Evolutionary conservation across 176 grass and related monocot genomes (phyloP).

Genomic region (Avena insularis): DNA sequence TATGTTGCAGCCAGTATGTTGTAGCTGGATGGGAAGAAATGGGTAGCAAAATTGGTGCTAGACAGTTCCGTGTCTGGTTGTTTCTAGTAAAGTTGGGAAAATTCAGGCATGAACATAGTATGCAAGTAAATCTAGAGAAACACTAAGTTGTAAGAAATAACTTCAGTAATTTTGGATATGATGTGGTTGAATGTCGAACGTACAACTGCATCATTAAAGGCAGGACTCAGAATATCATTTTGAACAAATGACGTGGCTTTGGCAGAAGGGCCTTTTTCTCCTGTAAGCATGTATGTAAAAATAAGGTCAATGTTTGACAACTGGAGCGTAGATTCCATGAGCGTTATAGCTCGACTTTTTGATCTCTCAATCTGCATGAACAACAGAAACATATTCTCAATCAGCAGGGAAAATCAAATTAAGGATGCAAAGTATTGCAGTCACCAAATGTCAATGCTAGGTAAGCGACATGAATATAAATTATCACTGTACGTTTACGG

Average conservation of each 20-base stretch:
- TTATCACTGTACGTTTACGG: not conserved
- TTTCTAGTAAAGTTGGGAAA: constrained; percentile 26
- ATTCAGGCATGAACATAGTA: not conserved
- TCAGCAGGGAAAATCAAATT: constrained; percentile 1
- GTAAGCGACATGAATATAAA: constrained; percentile 4
- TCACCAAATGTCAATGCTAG: constrained; percentile 18
- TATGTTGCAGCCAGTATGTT: not conserved
- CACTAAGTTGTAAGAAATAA: constrained; percentile 26
- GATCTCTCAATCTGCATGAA: constrained; percentile 83
- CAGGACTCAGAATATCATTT: constrained; percentile 86
- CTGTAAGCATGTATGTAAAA: constrained; percentile 74
- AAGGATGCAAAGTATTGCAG: constrained; percentile 12
- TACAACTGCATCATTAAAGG: constrained; percentile 76
- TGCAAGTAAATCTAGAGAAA: constrained; percentile 32
- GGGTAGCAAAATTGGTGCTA: not conserved
- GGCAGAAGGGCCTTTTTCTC: constrained; percentile 56
- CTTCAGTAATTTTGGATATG: not conserved
- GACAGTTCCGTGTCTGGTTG: not conserved
- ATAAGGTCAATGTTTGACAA: constrained; percentile 96
- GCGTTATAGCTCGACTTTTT: constrained; percentile 74
- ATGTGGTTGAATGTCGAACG: constrained; percentile 18
- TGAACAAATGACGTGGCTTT: constrained; percentile 67
- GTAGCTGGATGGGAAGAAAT: not conserved
- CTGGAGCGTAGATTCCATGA: constrained; percentile 83
- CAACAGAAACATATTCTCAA: constrained; percentile 3